Evolutionary conservation across 352 stramenopile species (phyloP).

Genomic region (Blastocystis sp.): DNA sequence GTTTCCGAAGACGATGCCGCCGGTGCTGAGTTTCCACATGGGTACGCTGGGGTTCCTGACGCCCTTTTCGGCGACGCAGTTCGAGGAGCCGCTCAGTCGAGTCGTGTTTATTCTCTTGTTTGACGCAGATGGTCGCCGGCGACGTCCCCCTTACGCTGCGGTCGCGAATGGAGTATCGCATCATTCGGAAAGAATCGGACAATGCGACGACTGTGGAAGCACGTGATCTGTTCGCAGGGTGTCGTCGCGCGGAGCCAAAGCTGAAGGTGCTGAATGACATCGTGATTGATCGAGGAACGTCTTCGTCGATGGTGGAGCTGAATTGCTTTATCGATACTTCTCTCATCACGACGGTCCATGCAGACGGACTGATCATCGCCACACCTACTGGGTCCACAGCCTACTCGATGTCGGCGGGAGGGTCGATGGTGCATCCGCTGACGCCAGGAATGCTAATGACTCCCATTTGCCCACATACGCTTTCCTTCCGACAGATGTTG

Average conservation of each 20-base stretch:
- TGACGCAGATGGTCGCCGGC: constrained; percentile 23
- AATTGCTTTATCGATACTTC: constrained; percentile 84
- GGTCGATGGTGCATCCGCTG: constrained; percentile 88
- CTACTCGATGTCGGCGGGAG: constrained; percentile 89
- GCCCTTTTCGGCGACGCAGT: constrained; percentile 70
- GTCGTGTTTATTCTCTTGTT: neutral
- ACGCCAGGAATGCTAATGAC: constrained; percentile 92
- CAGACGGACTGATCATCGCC: constrained; percentile 94
- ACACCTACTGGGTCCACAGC: constrained; percentile 91
- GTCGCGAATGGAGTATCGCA: constrained; percentile 51
- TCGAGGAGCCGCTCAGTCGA: constrained; percentile 33
- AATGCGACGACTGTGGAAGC: neutral
- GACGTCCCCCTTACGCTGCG: constrained; percentile 58
- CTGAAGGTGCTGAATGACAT: constrained; percentile 94
- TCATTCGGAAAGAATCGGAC: constrained; percentile 7
- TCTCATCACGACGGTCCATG: constrained; percentile 65
- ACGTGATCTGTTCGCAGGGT: neutral
- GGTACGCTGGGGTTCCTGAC: constrained; percentile 78
- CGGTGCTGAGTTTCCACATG: constrained; percentile 79
- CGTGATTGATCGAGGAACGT: constrained; percentile 82
- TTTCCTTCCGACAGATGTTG: constrained; percentile 79
- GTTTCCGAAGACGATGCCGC: constrained; percentile 78
- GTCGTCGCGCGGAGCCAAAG: constrained; percentile 42
- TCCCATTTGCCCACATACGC: constrained; percentile 91
- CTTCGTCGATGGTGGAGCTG: constrained; percentile 78